Conservation (phyloP, 179 eudicot species). For the Silene coronaria region DNA sequence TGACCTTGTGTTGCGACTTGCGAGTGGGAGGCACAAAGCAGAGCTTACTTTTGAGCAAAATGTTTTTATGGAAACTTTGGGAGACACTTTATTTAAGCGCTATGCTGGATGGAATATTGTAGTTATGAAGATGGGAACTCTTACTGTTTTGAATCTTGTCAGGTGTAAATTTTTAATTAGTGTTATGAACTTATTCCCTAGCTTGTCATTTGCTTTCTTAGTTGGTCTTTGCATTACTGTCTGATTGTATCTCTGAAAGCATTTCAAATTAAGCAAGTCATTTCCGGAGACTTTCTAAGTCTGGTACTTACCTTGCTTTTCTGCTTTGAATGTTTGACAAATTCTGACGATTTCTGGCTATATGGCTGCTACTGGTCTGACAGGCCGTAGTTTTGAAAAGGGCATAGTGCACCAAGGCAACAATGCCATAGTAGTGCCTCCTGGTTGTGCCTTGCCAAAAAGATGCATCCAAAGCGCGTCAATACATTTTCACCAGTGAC, state of each 20-base stretch:
- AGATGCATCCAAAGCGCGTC: too few relatives aligned
- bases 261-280: neutral
- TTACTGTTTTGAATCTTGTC: neutral
- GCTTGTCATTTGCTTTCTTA: slow-evolving; percentile 4
- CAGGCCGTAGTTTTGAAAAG: neutral
- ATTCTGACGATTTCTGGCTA: neutral
- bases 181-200: neutral
- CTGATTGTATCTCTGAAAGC: neutral
- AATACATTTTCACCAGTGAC: too few relatives aligned
- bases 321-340: neutral
- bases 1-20: neutral
- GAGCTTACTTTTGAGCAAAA: neutral
- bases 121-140: neutral
- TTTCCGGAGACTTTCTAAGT: neutral
- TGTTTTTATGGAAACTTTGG: neutral
- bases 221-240: neutral
- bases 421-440: too few relatives aligned
- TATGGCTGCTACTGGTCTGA: neutral
- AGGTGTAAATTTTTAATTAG: neutral
- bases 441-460: too few relatives aligned
- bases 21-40: neutral
- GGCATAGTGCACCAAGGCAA: neutral
- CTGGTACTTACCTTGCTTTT: neutral
- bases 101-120: neutral
- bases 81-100: neutral